Conservation (phyloP, 805 yeast species). For the Pichia californica region DNA sequence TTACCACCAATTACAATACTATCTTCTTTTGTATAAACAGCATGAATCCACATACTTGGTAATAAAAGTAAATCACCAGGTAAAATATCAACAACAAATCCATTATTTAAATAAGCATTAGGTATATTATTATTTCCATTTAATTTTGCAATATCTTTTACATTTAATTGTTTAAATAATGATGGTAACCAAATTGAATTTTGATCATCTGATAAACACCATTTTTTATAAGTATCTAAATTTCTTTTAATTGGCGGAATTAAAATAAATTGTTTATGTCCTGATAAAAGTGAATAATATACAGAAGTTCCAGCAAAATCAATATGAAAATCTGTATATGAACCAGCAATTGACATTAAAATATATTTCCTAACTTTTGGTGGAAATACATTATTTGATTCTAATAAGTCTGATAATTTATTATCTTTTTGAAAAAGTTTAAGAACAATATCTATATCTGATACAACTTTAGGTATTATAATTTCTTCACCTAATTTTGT, state of each 20-base stretch:
- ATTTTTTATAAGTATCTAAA: slow-evolving; percentile 52
- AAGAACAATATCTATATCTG: slow-evolving; percentile 61
- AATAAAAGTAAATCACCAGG: slow-evolving; percentile 75
- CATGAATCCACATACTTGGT: slow-evolving; percentile 93
- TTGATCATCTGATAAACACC: slow-evolving; percentile 69
- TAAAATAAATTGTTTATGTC: slow-evolving; percentile 67
- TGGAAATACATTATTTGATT: slow-evolving; percentile 15
- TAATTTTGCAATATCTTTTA: slow-evolving; percentile 7
- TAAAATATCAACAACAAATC: slow-evolving; percentile 25
- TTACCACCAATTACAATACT: slow-evolving; percentile 86
- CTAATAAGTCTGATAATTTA: neutral
- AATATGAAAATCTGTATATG: slow-evolving; percentile 85
- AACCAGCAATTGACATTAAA: slow-evolving; percentile 73
- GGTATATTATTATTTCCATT: slow-evolving; percentile 11
- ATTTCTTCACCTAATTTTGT: slow-evolving; percentile 44
- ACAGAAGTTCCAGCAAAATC: slow-evolving; percentile 94
- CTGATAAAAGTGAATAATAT: slow-evolving; percentile 75
- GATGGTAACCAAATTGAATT: slow-evolving; percentile 60
- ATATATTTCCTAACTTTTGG: slow-evolving; percentile 73
- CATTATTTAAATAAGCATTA: slow-evolving; percentile 30
- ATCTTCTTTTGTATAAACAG: slow-evolving; percentile 78
- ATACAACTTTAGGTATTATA: slow-evolving; percentile 60
- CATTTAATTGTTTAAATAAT: slow-evolving; percentile 24
- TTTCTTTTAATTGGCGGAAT: slow-evolving; percentile 70
- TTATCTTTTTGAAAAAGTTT: slow-evolving; percentile 44